phyloP scores from a whole-genome alignment of 2,329 filamentous ascomycete species.

The Scedosporium apiospermum region DNA sequence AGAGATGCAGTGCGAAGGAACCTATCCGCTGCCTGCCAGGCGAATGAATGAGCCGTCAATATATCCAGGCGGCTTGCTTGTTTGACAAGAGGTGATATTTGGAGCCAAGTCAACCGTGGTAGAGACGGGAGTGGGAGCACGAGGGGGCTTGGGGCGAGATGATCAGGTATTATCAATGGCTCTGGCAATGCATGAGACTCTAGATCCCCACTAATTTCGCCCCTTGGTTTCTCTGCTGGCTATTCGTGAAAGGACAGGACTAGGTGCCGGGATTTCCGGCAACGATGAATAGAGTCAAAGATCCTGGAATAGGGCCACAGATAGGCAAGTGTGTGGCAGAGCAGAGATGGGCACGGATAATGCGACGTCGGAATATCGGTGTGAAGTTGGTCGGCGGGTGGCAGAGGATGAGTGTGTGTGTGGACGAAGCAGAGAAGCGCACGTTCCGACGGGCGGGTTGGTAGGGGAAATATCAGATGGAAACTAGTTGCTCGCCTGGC shows the following conservation, averaged over 20 bases:
- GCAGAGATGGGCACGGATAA: not conserved
- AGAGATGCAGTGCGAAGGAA: not conserved
- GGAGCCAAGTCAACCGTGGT: not conserved
- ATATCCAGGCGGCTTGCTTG: not conserved
- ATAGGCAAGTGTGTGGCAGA: not conserved
- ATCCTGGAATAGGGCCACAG: not conserved
- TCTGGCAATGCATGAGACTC: not conserved
- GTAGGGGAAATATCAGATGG: not conserved
- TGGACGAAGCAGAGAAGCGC: not conserved
- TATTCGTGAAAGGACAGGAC: not conserved
- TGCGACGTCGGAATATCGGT: not conserved
- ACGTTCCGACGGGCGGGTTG: not conserved
- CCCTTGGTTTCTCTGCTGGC: not conserved
- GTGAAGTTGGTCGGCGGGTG: not conserved
- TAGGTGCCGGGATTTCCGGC: not conserved
- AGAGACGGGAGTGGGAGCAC: not conserved
- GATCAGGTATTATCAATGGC: not conserved
- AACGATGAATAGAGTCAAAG: not conserved
- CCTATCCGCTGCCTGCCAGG: not conserved
- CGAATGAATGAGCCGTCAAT: not conserved
- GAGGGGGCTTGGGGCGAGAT: not conserved
- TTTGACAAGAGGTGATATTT: not conserved
- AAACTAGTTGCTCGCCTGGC: not conserved
- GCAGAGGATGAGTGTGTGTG: not conserved
- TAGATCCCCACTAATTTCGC: not conserved